phyloP scores from a whole-genome alignment of 2,329 filamentous ascomycete genomes.

The Xylaria sp. region DNA sequence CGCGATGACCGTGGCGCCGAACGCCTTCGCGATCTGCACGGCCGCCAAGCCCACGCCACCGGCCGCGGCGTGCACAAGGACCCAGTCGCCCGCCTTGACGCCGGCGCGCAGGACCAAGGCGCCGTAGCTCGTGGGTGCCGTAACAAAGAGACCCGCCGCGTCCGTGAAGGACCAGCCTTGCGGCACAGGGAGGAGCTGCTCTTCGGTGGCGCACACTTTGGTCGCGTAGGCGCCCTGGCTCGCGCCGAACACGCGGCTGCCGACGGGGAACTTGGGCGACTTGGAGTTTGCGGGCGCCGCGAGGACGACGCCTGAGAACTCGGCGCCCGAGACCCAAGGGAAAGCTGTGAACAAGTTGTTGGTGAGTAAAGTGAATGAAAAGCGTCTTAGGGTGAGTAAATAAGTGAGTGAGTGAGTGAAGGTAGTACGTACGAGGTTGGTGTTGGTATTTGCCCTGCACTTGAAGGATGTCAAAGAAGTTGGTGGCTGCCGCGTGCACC shows the following conservation, averaged over 20 bases:
- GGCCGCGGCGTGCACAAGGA: slow-evolving; percentile 91
- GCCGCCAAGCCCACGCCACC: slow-evolving; percentile 92
- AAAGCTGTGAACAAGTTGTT: slow-evolving; percentile 66
- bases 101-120: slow-evolving; percentile 82
- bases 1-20: slow-evolving; percentile 91
- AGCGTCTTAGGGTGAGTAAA: no score
- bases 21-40: slow-evolving; percentile 92
- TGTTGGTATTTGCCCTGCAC: slow-evolving; percentile 96
- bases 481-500: slow-evolving; percentile 87
- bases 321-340: slow-evolving; percentile 86
- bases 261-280: slow-evolving; percentile 73
- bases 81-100: slow-evolving; percentile 83
- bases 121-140: slow-evolving; percentile 89
- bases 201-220: slow-evolving; percentile 74
- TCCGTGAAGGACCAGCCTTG: slow-evolving; percentile 84
- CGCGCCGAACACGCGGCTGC: slow-evolving; percentile 87
- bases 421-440: slow-evolving; percentile 71
- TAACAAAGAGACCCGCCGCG: slow-evolving; percentile 90
- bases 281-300: slow-evolving; percentile 67
- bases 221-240: slow-evolving; percentile 88
- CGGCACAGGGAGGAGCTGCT: slow-evolving; percentile 77
- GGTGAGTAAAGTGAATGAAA: not conserved
- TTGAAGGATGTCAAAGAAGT: slow-evolving; percentile 98
- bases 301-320: slow-evolving; percentile 85
- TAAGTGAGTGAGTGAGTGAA: no score